phyloP scores from a whole-genome alignment of 208 protist species.

The Novymonas esmeraldas region DNA sequence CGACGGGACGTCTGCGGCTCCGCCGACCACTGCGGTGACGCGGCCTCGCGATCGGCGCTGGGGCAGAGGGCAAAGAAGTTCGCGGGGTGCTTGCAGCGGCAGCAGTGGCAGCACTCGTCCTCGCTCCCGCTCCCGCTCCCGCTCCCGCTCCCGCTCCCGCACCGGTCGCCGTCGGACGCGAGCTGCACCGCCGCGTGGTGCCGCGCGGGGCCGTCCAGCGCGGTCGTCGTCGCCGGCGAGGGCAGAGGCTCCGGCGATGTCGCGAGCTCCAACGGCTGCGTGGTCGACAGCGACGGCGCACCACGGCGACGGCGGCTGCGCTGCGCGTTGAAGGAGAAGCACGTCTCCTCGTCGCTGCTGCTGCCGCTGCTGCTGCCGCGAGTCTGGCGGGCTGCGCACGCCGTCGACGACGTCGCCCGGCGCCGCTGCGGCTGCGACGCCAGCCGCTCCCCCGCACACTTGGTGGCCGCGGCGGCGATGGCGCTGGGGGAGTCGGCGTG shows the following conservation, averaged over 20 bases:
- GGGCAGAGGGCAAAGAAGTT: constrained; percentile 42
- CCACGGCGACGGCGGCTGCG: constrained; percentile 13
- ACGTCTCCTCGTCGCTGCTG: constrained; percentile 25
- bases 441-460: constrained; percentile 26
- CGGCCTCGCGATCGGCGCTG: not conserved
- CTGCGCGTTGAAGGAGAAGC: constrained; percentile 29
- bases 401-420: constrained; percentile 1
- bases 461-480: not conserved
- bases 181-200: too few species aligned
- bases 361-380: constrained; percentile 8
- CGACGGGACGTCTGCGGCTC: too few species aligned
- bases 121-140: too few species aligned
- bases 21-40: not conserved
- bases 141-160: too few species aligned
- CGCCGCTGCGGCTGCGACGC: constrained; percentile 9
- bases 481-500: too few species aligned
- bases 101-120: constrained; percentile 50
- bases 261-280: constrained; percentile 4
- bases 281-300: not conserved
- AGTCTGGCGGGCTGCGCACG: not conserved
- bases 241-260: constrained; percentile 5
- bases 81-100: constrained; percentile 42
- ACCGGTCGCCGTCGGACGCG: too few species aligned
- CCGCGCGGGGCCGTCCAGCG: too few species aligned
- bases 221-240: constrained; percentile 8